Base-by-base conservation (phyloP, 345 rosid species). In the Eutrema heterophyllum region DNA sequence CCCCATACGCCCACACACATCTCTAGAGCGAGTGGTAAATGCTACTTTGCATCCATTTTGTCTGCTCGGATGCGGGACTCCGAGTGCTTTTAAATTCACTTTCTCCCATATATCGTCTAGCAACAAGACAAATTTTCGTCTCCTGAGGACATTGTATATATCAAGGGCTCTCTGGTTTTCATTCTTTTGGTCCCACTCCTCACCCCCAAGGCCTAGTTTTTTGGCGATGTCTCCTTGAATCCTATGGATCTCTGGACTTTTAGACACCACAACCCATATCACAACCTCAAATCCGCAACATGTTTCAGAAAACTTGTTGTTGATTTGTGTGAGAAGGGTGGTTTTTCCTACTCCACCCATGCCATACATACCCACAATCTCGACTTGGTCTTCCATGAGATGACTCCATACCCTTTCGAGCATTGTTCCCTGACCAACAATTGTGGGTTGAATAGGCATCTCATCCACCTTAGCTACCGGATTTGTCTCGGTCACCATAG, bases 291-390 rank as follows among this genome's bases (percentile, higher is more conserved):
- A 16, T 7, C 15, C 16, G 8, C 9, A 44, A 30, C 18, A 0
- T 46, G 6, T 36, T 13, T 49, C 18, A 7, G 1, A 0, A 36
- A 71, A 49, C 26, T 9, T 71, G 7, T 58, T 71, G 32, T 66
- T 65, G 44, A 77, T 71, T 4, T 32, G 68, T 0, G 40, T 44
- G 13, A 77, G 72, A 26, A 77, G 72, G 26, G 80, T 77, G 3
- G 56, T 51, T 26, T 26, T 51, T 11, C 56, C 33, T 51, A 52
- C 56, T 12, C 33, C 33, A 11, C 56, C 56, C 56, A 52, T 52
- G 2, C 33, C 56, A 0, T 26, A 12, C 0, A 52, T 15, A 5
- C 35, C 81, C 4, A 78, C 9, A 3, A 52, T 11, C 1, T 43
- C 35, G 0, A 53, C 49, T 5, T 16, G 29, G 39, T 36, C 30